A percentile compares a stretch with the other conserved stretches of the same genome.
These are phyloP conservation scores for Incumbomyces delicatus DNA, from an alignment of 2,329 filamentous ascomycete genomes.

Conservation along the genomic window DNA sequence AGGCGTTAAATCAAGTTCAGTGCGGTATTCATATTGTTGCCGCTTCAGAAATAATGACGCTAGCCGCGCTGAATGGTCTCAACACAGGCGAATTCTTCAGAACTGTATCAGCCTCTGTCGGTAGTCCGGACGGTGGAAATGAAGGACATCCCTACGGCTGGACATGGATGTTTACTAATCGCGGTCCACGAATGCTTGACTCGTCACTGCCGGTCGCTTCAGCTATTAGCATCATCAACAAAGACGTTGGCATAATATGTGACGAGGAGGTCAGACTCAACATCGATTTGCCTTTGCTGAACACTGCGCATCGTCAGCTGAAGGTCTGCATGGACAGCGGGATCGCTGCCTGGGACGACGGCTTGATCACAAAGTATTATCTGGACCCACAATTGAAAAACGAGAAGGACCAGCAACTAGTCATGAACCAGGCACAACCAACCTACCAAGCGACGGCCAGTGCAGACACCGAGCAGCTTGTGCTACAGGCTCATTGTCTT, in stretches of 20 bases:
- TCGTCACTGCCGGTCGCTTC: conserved; percentile 48
- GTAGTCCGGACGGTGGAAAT: conserved; percentile 20
- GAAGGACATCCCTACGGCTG: conserved; percentile 35
- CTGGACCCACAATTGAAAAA: conserved; percentile 12
- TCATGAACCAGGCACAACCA: conserved; percentile 13
- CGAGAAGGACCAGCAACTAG: conserved; percentile 8
- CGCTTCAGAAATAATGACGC: conserved; percentile 50
- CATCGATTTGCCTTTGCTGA: conserved; percentile 17
- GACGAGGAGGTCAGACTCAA: conserved; percentile 17
- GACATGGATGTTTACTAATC: conserved; percentile 56
- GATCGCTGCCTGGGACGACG: conserved; percentile 16
- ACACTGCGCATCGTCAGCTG: conserved; percentile 14
- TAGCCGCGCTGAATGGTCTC: conserved; percentile 48
- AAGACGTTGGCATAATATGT: conserved; percentile 37
- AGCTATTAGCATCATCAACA: conserved; percentile 51
- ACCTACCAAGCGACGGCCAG: conserved; percentile 5
- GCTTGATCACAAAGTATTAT: conserved; percentile 19
- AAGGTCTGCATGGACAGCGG: conserved; percentile 18
- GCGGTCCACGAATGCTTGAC: conserved; percentile 46
- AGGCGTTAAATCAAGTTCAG: conserved; percentile 55
- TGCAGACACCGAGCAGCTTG: conserved; percentile 8
- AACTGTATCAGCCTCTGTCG: conserved; percentile 25
- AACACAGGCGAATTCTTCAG: conserved; percentile 37
- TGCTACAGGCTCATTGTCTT: conserved; percentile 16
- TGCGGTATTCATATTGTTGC: conserved; percentile 55